Conservation (phyloP, 768 basidiomycete genomes). For the Cubamyces lactineus region DNA sequence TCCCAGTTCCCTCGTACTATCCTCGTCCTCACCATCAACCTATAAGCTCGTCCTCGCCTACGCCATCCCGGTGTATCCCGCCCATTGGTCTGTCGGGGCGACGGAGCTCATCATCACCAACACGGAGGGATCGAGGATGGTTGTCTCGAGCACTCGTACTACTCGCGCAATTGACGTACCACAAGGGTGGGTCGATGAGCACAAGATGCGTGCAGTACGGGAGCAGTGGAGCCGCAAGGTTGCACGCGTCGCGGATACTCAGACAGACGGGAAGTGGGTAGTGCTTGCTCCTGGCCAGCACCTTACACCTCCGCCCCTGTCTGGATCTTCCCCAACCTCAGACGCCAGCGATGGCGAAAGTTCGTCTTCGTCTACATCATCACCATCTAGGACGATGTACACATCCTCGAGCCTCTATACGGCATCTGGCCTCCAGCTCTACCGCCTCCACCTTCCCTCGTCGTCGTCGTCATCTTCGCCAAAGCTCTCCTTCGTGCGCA, state of each 20-base stretch:
- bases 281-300: slow-evolving; percentile 64
- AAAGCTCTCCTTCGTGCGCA: slow-evolving; percentile 72
- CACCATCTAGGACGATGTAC: slow-evolving; percentile 21
- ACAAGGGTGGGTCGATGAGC: slow-evolving; percentile 70
- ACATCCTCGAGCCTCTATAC: slow-evolving; percentile 46
- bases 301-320: slow-evolving; percentile 24
- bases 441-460: slow-evolving; percentile 68
- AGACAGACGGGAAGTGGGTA: slow-evolving; percentile 87
- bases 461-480: slow-evolving; percentile 54
- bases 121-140: slow-evolving; percentile 39
- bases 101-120: slow-evolving; percentile 73
- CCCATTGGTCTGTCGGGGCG: slow-evolving; percentile 78
- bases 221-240: slow-evolving; percentile 84
- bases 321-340: slow-evolving; percentile 30
- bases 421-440: slow-evolving; percentile 67
- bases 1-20: slow-evolving; percentile 80
- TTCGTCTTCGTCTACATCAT: slow-evolving; percentile 21
- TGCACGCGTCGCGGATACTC: slow-evolving; percentile 65
- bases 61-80: slow-evolving; percentile 76
- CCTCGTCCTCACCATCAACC: slow-evolving; percentile 54
- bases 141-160: slow-evolving; percentile 61
- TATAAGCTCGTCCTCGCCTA: slow-evolving; percentile 81
- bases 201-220: slow-evolving; percentile 61
- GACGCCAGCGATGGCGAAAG: slow-evolving; percentile 26
- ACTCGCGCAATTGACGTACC: slow-evolving; percentile 73